Evolutionary conservation across 371 early-diverging fungal species (phyloP), one percentile per base, ranked within the genome.

Genomic region (Mortierella sp.): DNA sequence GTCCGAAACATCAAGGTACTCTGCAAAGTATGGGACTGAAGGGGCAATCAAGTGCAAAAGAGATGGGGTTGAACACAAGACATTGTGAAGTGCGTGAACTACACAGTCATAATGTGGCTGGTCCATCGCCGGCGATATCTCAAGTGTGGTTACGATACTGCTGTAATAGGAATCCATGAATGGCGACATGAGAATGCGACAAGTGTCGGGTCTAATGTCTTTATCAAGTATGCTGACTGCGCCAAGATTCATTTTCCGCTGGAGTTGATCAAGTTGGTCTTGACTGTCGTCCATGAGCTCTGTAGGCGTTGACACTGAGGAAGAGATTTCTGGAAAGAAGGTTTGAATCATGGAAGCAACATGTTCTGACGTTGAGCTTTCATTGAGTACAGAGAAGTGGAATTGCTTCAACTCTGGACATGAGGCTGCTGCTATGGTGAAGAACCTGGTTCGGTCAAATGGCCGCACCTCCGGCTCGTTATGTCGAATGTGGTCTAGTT

Each of bases 1-100:
- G 5, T 53, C 53, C 12, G 53, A 22, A 53, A 9, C 9, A 23
- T 53, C 28, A 23, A 53, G 26, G 53, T 53, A 53, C 28, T 53
- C 53, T 53, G 53, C 53, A 28, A 26, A 53, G 7, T 53, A 53
- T 26, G 53, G 53, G 9, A 53, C 26, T 26, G 53, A 53, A 23
- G 53, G 53, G 8, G 53, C 53, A 26, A 53, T 53, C 53, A 53
- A 28, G 10, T 53, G 53, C 28, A 53, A 53, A 10, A 53, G 53
- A 53, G 22, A 12, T 8, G 53, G 23, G 17, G 28, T 13, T 22
- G 53, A 53, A 15, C 53, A 53, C 26, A 53, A 40, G 13, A 40
- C 40, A 13, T 40, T 40, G 13, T 40, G 53, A 7, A 53, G 26
- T 8, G 53, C 28, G 17, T 53, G 22, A 15, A 53, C 13, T 6